These are phyloP conservation scores for Ceratobasidium sp. DNA, from an alignment of 1,284 basidiomycete species.

Conservation along the genomic window DNA sequence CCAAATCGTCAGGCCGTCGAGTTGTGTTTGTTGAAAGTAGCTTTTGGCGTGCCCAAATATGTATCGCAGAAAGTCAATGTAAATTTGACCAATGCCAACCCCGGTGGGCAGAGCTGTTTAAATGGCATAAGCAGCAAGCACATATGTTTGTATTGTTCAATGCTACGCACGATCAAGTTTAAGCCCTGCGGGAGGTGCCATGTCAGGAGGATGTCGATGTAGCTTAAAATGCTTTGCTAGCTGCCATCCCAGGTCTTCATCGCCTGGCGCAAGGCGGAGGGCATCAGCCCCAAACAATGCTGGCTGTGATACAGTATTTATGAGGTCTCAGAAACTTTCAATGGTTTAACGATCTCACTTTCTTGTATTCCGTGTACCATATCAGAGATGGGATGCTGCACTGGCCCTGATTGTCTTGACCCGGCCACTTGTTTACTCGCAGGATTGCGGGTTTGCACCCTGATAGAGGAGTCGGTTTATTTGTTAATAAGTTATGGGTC, in stretches of 20 bases:
- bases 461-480: too few species aligned
- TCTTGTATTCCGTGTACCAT: not conserved
- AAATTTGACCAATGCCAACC: conserved; percentile 4
- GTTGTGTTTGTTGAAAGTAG: conserved; percentile 13
- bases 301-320: not conserved
- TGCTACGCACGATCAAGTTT: not conserved
- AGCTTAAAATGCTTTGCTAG: conserved; percentile 22
- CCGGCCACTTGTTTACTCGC: conserved; percentile 7
- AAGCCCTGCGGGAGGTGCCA: not conserved
- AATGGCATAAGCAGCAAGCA: not conserved
- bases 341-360: not conserved
- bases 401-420: not conserved
- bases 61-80: conserved; percentile 29
- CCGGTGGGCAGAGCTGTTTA: conserved; percentile 10
- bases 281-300: conserved; percentile 14
- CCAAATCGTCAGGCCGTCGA: conserved; percentile 23
- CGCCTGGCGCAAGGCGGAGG: not conserved
- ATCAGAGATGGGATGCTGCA: not conserved
- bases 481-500: too few species aligned
- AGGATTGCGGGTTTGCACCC: not conserved
- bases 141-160: not conserved
- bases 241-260: not conserved
- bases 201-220: not conserved
- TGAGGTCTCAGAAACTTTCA: not conserved
- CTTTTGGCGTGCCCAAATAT: conserved; percentile 27